A percentile compares a stretch with the other conserved stretches of the same genome.
Evolutionary conservation across 306 rosid genomes (phyloP).

Genomic region (Citrullus mucosospermus): DNA sequence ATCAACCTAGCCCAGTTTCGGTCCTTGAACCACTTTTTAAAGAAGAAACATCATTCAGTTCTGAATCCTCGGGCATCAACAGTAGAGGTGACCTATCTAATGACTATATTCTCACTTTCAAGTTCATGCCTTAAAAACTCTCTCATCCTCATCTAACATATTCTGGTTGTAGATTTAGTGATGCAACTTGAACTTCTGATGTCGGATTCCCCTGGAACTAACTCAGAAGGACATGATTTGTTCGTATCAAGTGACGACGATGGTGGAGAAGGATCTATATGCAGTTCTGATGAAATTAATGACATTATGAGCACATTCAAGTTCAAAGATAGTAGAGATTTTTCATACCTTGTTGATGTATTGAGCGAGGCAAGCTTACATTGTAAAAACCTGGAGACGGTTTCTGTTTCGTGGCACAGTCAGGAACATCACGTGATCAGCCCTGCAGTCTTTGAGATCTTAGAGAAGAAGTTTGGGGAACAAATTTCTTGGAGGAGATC

Average conservation of each 20-base stretch:
- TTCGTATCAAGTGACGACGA: conserved; percentile 77
- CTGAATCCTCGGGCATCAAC: conserved; percentile 20
- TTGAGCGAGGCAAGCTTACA: conserved; percentile 41
- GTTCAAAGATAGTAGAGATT: conserved; percentile 54
- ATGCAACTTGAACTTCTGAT: conserved; percentile 19
- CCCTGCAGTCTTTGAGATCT: conserved; percentile 36
- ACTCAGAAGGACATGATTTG: conserved; percentile 44
- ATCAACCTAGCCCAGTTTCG: conserved; percentile 64
- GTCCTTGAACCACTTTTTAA: conserved; percentile 47
- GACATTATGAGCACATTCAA: conserved; percentile 21
- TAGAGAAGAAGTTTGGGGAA: conserved; percentile 76
- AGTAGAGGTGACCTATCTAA: conserved; percentile 27
- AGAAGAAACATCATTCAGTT: conserved; percentile 20
- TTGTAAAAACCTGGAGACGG: conserved; percentile 20
- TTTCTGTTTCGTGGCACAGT: conserved; percentile 32
- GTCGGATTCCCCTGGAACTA: conserved; percentile 42
- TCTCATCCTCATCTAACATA: neutral
- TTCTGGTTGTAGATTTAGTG: conserved; percentile 10
- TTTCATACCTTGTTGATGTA: conserved; percentile 67
- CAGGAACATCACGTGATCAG: conserved; percentile 44
- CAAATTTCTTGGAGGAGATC: conserved; percentile 63
- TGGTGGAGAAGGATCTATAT: conserved; percentile 22
- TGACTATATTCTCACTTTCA: neutral
- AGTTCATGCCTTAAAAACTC: neutral
- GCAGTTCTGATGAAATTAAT: conserved; percentile 18